Percentiles rank a stretch among this genome's conserved stretches.
phyloP scores from a whole-genome alignment of 2,329 filamentous ascomycete genomes.

The Calonectria naviculata region DNA sequence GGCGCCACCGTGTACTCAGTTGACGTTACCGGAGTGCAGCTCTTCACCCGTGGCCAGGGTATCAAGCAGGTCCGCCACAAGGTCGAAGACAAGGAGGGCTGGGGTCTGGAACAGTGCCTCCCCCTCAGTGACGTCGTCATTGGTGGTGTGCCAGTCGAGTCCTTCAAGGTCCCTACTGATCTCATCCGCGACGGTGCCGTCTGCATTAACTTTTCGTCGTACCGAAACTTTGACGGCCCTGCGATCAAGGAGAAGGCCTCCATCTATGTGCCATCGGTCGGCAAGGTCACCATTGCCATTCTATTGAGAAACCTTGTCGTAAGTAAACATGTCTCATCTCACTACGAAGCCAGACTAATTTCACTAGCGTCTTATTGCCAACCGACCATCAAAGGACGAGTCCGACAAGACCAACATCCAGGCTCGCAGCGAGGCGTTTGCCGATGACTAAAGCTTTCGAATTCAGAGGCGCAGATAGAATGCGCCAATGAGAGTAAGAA shows the following conservation, averaged over 20 bases:
- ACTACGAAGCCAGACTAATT: conserved; percentile 36
- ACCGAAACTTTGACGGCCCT: conserved; percentile 88
- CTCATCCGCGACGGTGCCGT: conserved; percentile 89
- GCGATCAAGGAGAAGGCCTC: conserved; percentile 95
- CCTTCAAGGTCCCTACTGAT: conserved; percentile 89
- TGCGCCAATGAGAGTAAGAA: neutral
- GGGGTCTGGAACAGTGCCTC: conserved; percentile 82
- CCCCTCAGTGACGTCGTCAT: conserved; percentile 95
- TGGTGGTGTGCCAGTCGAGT: conserved; percentile 87
- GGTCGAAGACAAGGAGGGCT: conserved; percentile 84
- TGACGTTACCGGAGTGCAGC: conserved; percentile 89
- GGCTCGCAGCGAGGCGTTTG: conserved; percentile 55
- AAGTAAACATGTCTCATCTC: conserved; percentile 50
- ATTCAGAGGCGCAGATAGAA: neutral
- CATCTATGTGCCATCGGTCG: conserved; percentile 96
- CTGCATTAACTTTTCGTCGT: conserved; percentile 99
- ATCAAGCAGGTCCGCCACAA: conserved; percentile 88
- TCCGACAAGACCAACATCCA: conserved; percentile 48
- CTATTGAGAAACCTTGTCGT: conserved; percentile 90
- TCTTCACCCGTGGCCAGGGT: conserved; percentile 91
- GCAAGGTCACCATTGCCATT: conserved; percentile 96
- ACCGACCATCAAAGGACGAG: conserved; percentile 54
- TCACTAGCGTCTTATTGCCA: conserved; percentile 62
- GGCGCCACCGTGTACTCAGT: conserved; percentile 96
- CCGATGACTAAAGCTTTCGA: conserved; percentile 45